Base-by-base conservation (phyloP, 2,329 filamentous ascomycete species). In the Tolypocladium tundrense region DNA sequence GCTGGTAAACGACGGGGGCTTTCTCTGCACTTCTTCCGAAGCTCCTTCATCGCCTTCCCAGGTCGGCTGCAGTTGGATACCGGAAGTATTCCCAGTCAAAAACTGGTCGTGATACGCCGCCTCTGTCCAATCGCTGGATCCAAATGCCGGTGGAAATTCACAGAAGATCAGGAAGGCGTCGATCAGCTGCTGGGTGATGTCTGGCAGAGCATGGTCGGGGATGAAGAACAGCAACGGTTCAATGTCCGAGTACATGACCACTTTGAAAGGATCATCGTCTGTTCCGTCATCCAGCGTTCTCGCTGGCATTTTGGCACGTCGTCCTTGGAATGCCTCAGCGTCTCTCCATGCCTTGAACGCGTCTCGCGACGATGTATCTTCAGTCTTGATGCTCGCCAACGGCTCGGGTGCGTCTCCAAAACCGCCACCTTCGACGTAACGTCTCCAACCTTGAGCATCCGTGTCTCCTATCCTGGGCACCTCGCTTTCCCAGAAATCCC, bases 401-500 rank as follows among this genome's bases (percentile, higher is more conserved):
- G 69, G 66, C 45, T 79, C 75, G 1, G 78, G 76, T 2, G 74
- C 67, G 39, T 80, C 77, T 19, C 68, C 68, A 58, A 68, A 59
- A 16, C 67, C 72, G 1, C 59, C 67, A 19, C 64, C 66, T n/a
- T 70, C 66, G 16, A 75, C 70, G 62, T 78, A 85, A n/a, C 74
- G 66, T 2, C 66, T 69, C 91, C 91, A 97, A 1, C 91, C 91
- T 60, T 79, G 77, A 3, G 90, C 86, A 2, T 76, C 78, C 1
- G 73, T 66, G 64, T 97, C 93, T 11, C 93, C 93, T 57, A 96
- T 81, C 7, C 93, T 83, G 0, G 88, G 77, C 0, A 84, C 79
- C 67, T 97, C 93, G 58, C 85, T 89, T 59, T 96, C 91, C 94
- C 94, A 97, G 62, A 94, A 96, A 2, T 86, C 79, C 53, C 82